Base-by-base conservation (phyloP, 2,329 filamentous ascomycete genomes). In the Fusarium burgessii region DNA sequence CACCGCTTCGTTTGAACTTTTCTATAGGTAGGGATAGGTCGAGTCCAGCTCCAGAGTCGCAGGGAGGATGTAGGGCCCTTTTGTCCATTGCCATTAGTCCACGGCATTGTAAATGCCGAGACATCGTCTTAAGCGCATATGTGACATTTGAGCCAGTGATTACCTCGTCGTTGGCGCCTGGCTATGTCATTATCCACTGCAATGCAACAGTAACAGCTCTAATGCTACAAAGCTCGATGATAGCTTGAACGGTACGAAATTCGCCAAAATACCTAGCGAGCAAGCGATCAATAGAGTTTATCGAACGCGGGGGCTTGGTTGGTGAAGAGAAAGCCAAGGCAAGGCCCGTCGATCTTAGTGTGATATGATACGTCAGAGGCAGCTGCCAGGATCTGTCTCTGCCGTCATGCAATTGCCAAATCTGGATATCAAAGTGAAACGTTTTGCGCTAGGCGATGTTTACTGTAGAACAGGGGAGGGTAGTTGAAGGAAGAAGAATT, bases 341-440 rank as follows among this genome's bases (percentile, higher is more conserved):
- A 18, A 11, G 15, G n/a, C 38, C 27, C 23, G 43, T 49, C 63
- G 64, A 67, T 68, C 47, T 65, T 70, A 36, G 68, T 40, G 64
- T 32, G 49, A 51, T 61, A 52, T 55, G 68, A 72, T 71, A 69
- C 68, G 59, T 61, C 70, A 68, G 58, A 58, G 58, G 46, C 42
- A 47, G n/a, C 20, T 52, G 23, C 40, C 14, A 12, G 17, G 27
- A 41, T 40, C 50, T 40, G 43, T 41, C 46, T 50, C 32, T 54
- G 13, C 17, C 35, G 47, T 64, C 42, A 43, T 18, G 25, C 43
- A 65, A 23, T 66, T 66, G 29, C 61, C 61, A 18, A 38, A 64
- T 58, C 27, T 35, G 35, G 45, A 58, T 38, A 33, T 41, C 11
- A 17, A 23, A 25, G 32, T 14, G 20, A 12, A 42, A n/a, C 32